Base-by-base conservation (phyloP, 2,329 filamentous ascomycete species). In the Hypoxylon sp. region DNA sequence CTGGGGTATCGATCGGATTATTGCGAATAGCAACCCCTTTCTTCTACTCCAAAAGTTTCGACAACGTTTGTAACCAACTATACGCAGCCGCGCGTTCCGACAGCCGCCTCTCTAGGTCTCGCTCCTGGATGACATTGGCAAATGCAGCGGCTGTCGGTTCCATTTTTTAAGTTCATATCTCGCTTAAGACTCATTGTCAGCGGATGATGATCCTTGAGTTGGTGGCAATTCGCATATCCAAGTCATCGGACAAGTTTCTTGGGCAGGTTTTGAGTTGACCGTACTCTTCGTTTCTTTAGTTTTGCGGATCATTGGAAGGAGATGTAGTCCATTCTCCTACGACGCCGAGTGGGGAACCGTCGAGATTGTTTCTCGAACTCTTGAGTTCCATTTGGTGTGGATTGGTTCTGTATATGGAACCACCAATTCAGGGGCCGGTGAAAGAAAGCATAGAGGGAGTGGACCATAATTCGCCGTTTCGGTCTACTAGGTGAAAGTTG, bases 211-310 rank as follows among this genome's bases (percentile, higher is more conserved):
- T 37, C 41, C 43, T 62, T 20, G 55, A 47, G 37, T 53, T 52
- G 20, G 46, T 39, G 49, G 49, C 53, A 46, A 37, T 58, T 65
- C 44, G 60, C 65, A 59, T 56, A 54, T 55, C 59, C 47, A 60
- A 46, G 53, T 39, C 65, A 63, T 66, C 62, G 65, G 59, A 59
- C 56, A 53, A 54, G 46, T 56, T 64, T 59, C 62, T 55, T 54
- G 55, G 47, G 59, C 56, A 61, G 50, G 50, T 56, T 43, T 57
- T 52, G 53, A 52, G 63, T 64, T 64, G 65, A 65, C 65, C 63
- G 67, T 62, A 63, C 62, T 54, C 43, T 54, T 64, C 63, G 34
- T 66, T 68, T 71, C 65, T 67, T 68, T 70, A 65, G 61, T 68
- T 68, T 59, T 7, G 60, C 62, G 41, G 57, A 56, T 65, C 55